Base-by-base conservation (phyloP, 2,329 filamentous ascomycete species). In the Trichoderma gracile region DNA sequence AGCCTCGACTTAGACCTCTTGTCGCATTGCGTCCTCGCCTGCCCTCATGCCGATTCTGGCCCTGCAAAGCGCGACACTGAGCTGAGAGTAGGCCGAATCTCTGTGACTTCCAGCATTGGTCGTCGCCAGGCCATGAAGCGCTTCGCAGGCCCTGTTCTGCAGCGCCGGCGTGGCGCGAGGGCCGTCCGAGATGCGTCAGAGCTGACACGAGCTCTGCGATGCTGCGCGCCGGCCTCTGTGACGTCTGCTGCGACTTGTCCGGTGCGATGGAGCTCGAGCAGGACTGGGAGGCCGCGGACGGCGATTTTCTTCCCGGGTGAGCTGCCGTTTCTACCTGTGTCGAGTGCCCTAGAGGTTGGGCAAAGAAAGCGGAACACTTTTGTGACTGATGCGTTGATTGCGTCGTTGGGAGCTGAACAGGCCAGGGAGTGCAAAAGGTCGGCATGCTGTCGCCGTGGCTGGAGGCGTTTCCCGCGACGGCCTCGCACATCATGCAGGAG, bases 361-460 rank as follows among this genome's bases (percentile, higher is more conserved):
- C 12, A 1, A 14, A 21, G 9, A 17, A n/a, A 21, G 19, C n/a
- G n/a, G 49, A 14, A 38, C 38, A 40, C 42, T 27, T 54, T 46
- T 54, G 64, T 33, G 49, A 42, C 43, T 65, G 50, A 65, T 45
- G 43, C 17, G 25, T 38, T 38, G 33, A 33, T 38, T 49, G 50
- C 47, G 15, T 30, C 68, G 45, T 66, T 68, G 42, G 66, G 65
- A 64, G 56, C n/a, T n/a, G 15, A 21, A 63, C 72, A 93, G 92
- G 92, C 71, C 92, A 96, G 78, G 92, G 92, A 70, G 92, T 96
- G 19, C 92, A 96, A 75, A 89, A 91, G 73, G 90, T 96, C 58
- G 92, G 91, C 77, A 96, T 96, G 92, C 82, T 91, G 64, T 86
- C 84, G 40, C 89, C 92, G 50, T 97, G 94, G 93, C 82, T 96